Conservation (phyloP, 2,329 filamentous ascomycete species). For the Botrytis galanthina region DNA sequence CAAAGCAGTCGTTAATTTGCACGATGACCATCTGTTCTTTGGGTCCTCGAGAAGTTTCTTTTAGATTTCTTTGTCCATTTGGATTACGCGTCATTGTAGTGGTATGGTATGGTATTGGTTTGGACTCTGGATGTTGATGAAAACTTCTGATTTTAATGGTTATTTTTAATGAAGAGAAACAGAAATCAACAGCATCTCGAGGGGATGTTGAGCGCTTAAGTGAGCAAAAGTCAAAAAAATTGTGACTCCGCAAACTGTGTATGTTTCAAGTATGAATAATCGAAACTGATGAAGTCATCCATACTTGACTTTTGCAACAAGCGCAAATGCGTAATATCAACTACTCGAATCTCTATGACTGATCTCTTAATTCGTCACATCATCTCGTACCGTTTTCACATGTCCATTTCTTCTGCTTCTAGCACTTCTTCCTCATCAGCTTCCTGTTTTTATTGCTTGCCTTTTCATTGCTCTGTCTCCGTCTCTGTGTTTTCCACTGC, state of each 20-base stretch:
- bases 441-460: too few relatives aligned
- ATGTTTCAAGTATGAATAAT: neutral
- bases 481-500: too few relatives aligned
- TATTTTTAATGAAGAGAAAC: neutral
- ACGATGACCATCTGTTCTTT: neutral
- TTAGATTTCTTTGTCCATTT: neutral
- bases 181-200: neutral
- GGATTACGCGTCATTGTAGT: neutral
- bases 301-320: neutral
- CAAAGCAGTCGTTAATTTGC: neutral
- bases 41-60: neutral
- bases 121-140: neutral
- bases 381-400: too few relatives aligned
- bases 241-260: neutral
- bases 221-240: too few relatives aligned
- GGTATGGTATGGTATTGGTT: neutral
- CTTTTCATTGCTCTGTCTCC: too few relatives aligned
- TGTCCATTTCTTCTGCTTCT: too few relatives aligned
- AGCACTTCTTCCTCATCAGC: too few relatives aligned
- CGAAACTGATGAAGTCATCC: neutral
- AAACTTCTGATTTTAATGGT: neutral
- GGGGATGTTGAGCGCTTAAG: neutral
- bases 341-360: too few relatives aligned
- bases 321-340: too few relatives aligned
- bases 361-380: too few relatives aligned